Evolutionary conservation across 495 filamentous ascomycete genomes (phyloP), one percentile per base, ranked within the genome.

Genomic region (Amphirosellinia nigrospora): DNA sequence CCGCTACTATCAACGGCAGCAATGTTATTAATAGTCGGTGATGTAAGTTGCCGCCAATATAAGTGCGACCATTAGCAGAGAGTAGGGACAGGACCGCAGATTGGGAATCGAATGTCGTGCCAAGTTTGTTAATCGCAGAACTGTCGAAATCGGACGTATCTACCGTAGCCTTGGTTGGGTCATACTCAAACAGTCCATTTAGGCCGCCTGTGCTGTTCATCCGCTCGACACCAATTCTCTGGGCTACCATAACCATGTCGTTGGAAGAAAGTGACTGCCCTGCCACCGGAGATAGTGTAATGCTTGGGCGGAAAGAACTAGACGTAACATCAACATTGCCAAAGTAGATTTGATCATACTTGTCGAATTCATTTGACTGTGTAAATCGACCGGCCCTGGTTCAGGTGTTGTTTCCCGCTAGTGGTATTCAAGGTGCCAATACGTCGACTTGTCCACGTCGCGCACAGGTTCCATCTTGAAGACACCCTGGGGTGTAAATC

Each of bases 301-400:
- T 89, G 21, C 85, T 86, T 32, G 96, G 94, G 26, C 90, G 88
- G 81, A 98, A 98, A 26, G 84, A 85, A 71, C 84, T 84, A 39
- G 89, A 90, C 71, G 84, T 90, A 36, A 89, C 89, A 75, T 98
- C 94, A 66, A 99, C 89, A 69, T 86, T 87, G 9, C 94, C 96
- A 68, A 88, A 89, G 78, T 94, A 97, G 68, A 98, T 88, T 66
- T 90, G 88, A 74, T 98, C 96, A 72, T 96, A 97, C 80, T 98
- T 99, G 81, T 97, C 93, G 75, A 90, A 93, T 72, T 93, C 81
- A 79, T 98, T 98, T 21, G 94, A 97, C 81, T 99, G 96, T n/a
- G 76, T 85, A 95, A 15, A 96, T 86, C 80, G 34, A 86, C 80
- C 66, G 82, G 65, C 80, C 79, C 52, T 85, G 80, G 10, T 83